Base-by-base conservation (phyloP, 2,329 filamentous ascomycete species). In the Neoscytalidium dimidiatum region DNA sequence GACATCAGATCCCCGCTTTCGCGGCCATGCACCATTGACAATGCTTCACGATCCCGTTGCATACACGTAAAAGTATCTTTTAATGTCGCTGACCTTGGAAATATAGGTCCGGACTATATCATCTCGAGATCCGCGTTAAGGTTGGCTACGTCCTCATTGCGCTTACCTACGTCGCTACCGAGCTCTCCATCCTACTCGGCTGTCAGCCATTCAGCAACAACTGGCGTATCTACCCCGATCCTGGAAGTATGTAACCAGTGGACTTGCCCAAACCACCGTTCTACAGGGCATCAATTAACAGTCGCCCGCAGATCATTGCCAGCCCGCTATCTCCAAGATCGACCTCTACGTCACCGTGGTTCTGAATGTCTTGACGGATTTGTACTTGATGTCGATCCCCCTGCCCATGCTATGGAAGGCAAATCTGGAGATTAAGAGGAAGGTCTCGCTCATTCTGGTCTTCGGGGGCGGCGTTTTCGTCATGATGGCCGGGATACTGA, bases 151-250 rank as follows among this genome's bases (percentile, higher is more conserved):
- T 69, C 4, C 69, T 86, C 41, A 78, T 87, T 31, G 74, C 74
- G 0, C 68, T 67, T 3, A 85, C 83, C 2, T 87, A 82, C 67
- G 62, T 86, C 23, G 77, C 77, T 0, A 81, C 81, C 4, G 74
- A 85, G 28, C 74, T 83, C 38, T 81, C 81, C 2, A 79, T 86
- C 43, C 78, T 85, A n/a, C 73, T 83, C 1, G 80, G 80, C 8
- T 88, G 85, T 66, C 77, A 77, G 17, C 85, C 85, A 0, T 80
- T 87, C 62, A 68, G 75, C 28, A 80, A 79, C 48, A 84, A 84
- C 69, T 88, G 85, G 84, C 84, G 87, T 71, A 85, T 88, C 62
- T 75, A 81, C 58, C 86, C 85, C 0, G 72, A 87, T 28, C 85
- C 85, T 0, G 84, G 85, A 13, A 80, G 56, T 60, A 60, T 17